Conservation (phyloP, 2,329 filamentous ascomycete species). For the Scopulariopsis brevicaulis region DNA sequence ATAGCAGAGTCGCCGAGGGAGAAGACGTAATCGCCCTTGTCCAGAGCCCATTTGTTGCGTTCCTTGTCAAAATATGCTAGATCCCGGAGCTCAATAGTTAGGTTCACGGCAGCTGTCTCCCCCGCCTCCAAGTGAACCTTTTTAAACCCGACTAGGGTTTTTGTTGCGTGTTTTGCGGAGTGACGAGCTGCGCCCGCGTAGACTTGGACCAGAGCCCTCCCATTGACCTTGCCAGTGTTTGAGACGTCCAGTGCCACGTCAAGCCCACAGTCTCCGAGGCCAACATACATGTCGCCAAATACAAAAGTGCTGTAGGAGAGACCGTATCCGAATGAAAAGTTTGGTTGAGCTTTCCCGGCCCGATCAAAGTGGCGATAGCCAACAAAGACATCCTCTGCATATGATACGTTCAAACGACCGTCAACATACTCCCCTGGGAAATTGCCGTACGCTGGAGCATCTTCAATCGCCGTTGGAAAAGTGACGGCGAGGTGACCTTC, state of each 20-base stretch:
- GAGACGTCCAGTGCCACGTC: constrained; percentile 37
- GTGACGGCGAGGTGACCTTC: constrained; percentile 52
- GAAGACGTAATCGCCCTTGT: constrained; percentile 14
- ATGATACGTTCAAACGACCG: constrained; percentile 44
- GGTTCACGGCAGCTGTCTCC: constrained; percentile 7
- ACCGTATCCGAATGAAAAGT: constrained; percentile 57
- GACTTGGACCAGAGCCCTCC: constrained; percentile 43
- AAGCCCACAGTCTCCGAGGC: constrained; percentile 29
- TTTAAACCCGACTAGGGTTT: constrained; percentile 17
- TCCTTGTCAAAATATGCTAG: constrained; percentile 16
- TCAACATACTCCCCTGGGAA: constrained; percentile 33
- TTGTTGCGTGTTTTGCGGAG: constrained; percentile 13
- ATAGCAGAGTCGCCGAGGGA: constrained; percentile 14
- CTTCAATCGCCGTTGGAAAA: constrained; percentile 47
- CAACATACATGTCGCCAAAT: constrained; percentile 46
- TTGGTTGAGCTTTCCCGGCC: constrained; percentile 36
- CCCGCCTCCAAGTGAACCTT: constrained; percentile 14
- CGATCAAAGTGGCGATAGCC: constrained; percentile 61
- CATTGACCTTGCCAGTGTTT: constrained; percentile 43
- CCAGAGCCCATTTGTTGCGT: constrained; percentile 14
- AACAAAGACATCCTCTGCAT: constrained; percentile 60
- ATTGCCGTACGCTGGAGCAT: constrained; percentile 56
- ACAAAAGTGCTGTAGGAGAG: constrained; percentile 20
- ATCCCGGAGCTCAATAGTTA: constrained; percentile 12
- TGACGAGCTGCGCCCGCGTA: constrained; percentile 26